Base-by-base conservation (phyloP, 2,329 filamentous ascomycete species). In the Macrophomina phaseolina region DNA sequence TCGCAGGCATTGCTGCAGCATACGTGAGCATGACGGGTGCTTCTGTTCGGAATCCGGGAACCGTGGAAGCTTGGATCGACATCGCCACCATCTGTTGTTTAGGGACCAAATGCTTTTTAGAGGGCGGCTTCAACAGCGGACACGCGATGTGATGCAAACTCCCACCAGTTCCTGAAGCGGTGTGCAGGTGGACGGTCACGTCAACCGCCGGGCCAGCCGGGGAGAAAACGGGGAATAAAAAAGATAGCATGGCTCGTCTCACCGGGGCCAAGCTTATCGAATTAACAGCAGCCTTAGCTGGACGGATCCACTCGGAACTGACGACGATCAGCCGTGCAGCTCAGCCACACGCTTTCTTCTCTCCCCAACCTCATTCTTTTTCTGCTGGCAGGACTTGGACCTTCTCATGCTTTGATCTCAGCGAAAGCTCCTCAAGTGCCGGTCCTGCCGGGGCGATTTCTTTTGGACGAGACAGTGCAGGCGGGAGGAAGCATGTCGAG, bases 341-440 rank as follows among this genome's bases (percentile, higher is more conserved):
- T 60, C 55, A 46, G 55, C 55, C 55, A 60, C 38, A 16, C 40
- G 16, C 23, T 11, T n/a, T 58, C 55, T 14, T 18, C 23, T 23
- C 23, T 23, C 49, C 23, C 55, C 55, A 60, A 40, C 55, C 55
- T 18, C 56, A 40, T 38, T 23, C 49, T 12, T 12, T 60, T 60
- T 16, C 28, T 6, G 55, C 55, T 45, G 9, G n/a, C 12, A 18
- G 36, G 36, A 23, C n/a, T 5, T 38, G 11, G 28, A 32, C 14
- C 5, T 18, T 60, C 28, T 46, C 14, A 7, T 18, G 55, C n/a
- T 5, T 23, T 45, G 16, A 38, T 12, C 51, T 38, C 14, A 23
- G 49, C 2, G 16, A 9, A 3, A 5, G 42, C 42, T 45, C 16
- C 11, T 5, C 16, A 5, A 45, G 5, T 45, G 11, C 28, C 23